Conservation (phyloP, 2,329 filamentous ascomycete genomes). For the Parastagonospora avenae region DNA sequence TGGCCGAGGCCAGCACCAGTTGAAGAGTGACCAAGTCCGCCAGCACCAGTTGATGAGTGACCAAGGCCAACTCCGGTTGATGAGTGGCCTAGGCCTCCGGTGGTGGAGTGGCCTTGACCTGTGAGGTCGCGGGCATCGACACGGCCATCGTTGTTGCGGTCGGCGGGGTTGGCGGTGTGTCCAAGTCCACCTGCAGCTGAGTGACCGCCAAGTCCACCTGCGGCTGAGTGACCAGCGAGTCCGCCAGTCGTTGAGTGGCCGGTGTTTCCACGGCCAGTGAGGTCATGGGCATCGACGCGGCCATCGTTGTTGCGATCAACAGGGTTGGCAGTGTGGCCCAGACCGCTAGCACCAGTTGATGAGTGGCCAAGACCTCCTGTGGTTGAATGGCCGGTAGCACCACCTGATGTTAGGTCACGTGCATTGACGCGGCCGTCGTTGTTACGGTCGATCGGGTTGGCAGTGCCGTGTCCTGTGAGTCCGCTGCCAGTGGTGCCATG, state of each 20-base stretch:
- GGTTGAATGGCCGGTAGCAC: background rate
- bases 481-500: background rate
- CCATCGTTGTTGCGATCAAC: constrained; percentile 1
- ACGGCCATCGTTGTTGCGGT: constrained; percentile 4
- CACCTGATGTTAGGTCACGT: background rate
- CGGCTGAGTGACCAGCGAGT: background rate
- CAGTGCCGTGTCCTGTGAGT: background rate
- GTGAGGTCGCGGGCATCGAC: constrained; percentile 1
- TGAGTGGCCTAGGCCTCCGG: background rate
- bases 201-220: background rate
- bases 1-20: background rate
- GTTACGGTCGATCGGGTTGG: constrained; percentile 1
- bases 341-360: background rate
- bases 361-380: background rate
- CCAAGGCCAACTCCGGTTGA: background rate
- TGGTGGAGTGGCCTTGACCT: background rate
- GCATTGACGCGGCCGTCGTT: constrained; percentile 1
- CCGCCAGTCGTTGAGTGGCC: background rate
- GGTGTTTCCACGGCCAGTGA: background rate
- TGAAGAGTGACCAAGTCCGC: background rate
- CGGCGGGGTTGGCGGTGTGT: background rate
- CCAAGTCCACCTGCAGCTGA: background rate
- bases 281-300: background rate
- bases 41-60: background rate
- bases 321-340: background rate